Base-by-base conservation (phyloP, 768 basidiomycete genomes). In the Mycena belliarum region DNA sequence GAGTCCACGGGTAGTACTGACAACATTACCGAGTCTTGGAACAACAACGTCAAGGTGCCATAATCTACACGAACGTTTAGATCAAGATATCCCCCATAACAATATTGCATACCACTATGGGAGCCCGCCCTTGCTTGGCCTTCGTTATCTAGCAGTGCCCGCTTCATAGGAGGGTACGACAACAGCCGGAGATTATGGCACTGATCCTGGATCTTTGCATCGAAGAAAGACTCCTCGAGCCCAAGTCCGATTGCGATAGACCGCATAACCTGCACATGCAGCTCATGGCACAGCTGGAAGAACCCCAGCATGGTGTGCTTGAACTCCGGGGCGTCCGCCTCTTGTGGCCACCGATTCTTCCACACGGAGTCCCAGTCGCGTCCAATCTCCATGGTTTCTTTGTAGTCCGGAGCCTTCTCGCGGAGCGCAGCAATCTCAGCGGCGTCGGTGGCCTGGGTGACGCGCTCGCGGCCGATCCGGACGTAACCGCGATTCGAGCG, bases 331-430 rank as follows among this genome's bases (percentile, higher is more conserved):
- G 75, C 82, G 49, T 84, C 79, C 2, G 59, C 66, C 65, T 90
- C 85, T 41, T 75, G 72, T 4, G 89, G 92, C 93, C 93, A 95
- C 62, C 80, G 79, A 69, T 95, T 95, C 58, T 82, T 84, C 86
- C 87, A 91, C 37, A 73, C 78, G 16, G 80, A 75, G 63, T 90
- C 91, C 84, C 88, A 89, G 56, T 95, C 91, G 24, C 88, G 80
- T 28, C 93, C 92, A 43, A 95, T 93, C 70, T 95, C 93, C 86
- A 95, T 92, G 9, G 84, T 78, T 70, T 95, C 92, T 71, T 93
- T 92, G 73, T 73, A 84, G 68, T 93, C 92, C 0, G 93, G 92
- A 0, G 92, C 85, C 57, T 83, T 85, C 56, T 74, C 76, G n/a
- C 93, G 85, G 21, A 94, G 74, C 42, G 78, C 70, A 43, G 85